Evolutionary conservation across 495 filamentous ascomycete species (phyloP).

Genomic region (Daldinia loculata): DNA sequence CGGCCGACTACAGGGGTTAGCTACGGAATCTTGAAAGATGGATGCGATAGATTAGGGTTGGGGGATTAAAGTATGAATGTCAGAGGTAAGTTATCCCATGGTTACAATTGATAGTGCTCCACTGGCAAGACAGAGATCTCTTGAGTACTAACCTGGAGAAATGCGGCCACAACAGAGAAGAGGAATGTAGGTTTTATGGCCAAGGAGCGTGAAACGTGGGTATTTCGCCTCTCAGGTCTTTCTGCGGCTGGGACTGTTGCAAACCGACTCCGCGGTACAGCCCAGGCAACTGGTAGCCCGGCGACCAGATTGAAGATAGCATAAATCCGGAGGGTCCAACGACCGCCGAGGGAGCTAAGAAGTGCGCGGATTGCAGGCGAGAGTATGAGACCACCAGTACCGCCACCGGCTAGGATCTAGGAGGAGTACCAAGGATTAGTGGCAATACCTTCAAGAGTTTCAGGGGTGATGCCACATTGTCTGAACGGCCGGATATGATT

Average conservation of each 20-base stretch:
- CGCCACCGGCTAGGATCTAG: conserved; percentile 54
- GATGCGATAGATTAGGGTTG: neutral
- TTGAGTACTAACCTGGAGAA: conserved; percentile 49
- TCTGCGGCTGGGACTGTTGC: conserved; percentile 26
- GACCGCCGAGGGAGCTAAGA: conserved; percentile 58
- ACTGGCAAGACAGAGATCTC: too few relatives aligned
- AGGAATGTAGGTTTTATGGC: conserved; percentile 53
- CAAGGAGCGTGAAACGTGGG: conserved; percentile 53
- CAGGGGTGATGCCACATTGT: neutral
- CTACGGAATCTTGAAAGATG: neutral
- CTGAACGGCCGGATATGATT: neutral
- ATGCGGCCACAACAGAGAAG: conserved; percentile 54
- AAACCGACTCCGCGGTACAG: conserved; percentile 54
- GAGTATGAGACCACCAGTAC: conserved; percentile 56
- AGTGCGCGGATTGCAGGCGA: conserved; percentile 59
- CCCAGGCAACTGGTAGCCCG: conserved; percentile 57
- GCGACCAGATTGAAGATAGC: conserved; percentile 56
- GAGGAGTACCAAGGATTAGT: neutral
- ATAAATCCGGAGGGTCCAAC: conserved; percentile 62
- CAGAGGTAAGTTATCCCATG: too few relatives aligned
- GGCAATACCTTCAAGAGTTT: neutral
- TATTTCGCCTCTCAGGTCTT: conserved; percentile 44
- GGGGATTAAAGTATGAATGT: neutral
- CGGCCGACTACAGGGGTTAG: conserved; percentile 44
- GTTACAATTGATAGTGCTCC: too few relatives aligned